Conservation (phyloP, 148 eudicot genomes). For the Vaccinium myrtillus region DNA sequence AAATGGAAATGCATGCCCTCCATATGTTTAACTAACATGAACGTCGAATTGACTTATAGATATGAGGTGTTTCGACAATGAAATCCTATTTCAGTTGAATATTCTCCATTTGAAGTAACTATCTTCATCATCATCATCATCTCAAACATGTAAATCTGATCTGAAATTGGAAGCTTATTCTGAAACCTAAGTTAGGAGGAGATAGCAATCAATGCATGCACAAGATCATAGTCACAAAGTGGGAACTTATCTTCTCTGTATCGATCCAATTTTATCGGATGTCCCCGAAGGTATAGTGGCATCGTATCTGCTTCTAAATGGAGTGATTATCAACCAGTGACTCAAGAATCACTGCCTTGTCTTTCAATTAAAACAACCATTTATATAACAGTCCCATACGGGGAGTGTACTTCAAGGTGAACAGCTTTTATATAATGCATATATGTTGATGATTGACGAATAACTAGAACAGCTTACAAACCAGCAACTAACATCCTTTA, state of each 20-base stretch:
- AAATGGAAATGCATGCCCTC: background rate
- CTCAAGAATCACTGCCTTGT: background rate
- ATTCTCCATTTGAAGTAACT: background rate
- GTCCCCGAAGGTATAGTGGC: background rate
- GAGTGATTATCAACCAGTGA: background rate
- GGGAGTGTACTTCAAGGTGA: background rate
- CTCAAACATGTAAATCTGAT: background rate
- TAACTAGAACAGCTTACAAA: background rate
- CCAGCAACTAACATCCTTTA: background rate
- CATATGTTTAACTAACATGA: background rate
- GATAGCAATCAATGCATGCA: background rate
- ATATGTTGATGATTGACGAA: no score
- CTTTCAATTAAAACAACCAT: background rate
- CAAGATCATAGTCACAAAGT: background rate
- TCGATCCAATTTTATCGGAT: no score
- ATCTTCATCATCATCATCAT: background rate
- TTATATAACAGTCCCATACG: background rate
- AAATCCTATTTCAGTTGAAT: background rate
- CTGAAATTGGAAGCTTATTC: background rate
- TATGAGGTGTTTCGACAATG: background rate
- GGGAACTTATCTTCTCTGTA: no score
- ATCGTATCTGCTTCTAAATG: background rate
- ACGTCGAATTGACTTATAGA: background rate
- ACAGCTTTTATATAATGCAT: background rate
- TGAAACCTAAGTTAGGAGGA: background rate